These are phyloP conservation scores for Eimeria necatrix DNA, from an alignment of 169 alveolate species.

Conservation along the genomic window DNA sequence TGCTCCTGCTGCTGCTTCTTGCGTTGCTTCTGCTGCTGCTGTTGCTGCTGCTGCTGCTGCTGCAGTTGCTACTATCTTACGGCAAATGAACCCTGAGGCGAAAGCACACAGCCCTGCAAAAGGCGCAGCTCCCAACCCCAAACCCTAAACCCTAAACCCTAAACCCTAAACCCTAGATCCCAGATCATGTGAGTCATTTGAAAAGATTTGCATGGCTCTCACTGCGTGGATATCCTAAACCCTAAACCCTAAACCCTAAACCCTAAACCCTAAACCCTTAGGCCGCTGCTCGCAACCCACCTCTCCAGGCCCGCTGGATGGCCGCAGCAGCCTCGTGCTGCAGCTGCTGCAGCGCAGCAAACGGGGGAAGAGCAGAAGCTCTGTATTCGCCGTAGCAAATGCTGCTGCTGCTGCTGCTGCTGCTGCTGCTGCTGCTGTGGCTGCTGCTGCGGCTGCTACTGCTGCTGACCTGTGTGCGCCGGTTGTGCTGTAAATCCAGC, in stretches of 20 bases:
- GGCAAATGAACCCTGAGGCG: constrained; percentile 7
- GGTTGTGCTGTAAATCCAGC: background rate
- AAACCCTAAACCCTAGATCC: constrained; percentile 9
- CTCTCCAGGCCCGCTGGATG: constrained; percentile 44
- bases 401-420: constrained; percentile 56
- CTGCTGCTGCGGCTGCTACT: background rate
- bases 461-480: background rate
- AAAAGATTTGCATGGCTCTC: no score
- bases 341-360: constrained; percentile 55
- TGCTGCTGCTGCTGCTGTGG: constrained; percentile 5
- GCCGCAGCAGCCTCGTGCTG: constrained; percentile 46
- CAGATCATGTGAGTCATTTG: background rate
- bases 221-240: background rate
- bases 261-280: constrained; percentile 6
- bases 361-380: background rate
- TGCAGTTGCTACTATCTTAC: constrained; percentile 28
- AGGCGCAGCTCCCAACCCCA: background rate
- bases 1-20: background rate
- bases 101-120: background rate
- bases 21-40: constrained; percentile 23
- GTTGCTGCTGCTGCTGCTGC: constrained; percentile 14
- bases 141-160: constrained; percentile 42
- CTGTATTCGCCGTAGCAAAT: background rate
- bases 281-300: background rate
- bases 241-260: constrained; percentile 34